Evolutionary conservation across 257 asterid genomes (phyloP).

Genomic region (Solanum appendiculatum): DNA sequence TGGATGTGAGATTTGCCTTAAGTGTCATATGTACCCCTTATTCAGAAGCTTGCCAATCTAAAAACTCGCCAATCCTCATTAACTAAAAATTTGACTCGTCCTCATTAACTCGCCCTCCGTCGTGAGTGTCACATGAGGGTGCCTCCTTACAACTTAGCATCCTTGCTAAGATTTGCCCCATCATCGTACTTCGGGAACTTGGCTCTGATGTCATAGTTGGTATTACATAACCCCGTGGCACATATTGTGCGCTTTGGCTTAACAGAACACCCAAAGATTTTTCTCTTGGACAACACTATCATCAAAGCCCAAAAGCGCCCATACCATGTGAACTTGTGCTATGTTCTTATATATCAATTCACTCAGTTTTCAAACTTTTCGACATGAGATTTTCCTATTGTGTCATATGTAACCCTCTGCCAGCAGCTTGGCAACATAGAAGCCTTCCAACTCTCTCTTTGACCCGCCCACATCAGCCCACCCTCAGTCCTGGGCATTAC

Average conservation of each 20-base stretch:
- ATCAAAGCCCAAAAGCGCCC: neutral
- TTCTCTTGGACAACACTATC: neutral
- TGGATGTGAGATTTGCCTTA: neutral
- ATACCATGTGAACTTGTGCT: neutral
- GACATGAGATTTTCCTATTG: neutral
- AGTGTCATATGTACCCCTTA: neutral
- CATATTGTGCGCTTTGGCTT: neutral
- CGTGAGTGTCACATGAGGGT: neutral
- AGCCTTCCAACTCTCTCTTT: neutral
- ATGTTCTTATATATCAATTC: neutral
- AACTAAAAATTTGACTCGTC: neutral
- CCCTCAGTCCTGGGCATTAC: neutral
- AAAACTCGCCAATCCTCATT: neutral
- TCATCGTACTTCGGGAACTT: neutral
- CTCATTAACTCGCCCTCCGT: neutral
- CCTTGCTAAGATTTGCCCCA: neutral
- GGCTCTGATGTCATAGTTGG: neutral
- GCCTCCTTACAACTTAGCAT: neutral
- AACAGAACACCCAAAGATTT: neutral
- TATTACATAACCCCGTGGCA: neutral
- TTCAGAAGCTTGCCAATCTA: neutral
- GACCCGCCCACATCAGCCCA: neutral
- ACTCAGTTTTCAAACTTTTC: neutral
- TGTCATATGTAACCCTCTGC: neutral
- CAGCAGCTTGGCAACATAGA: neutral